These are phyloP conservation scores for Pythium guiyangense DNA, from an alignment of 352 stramenopile species.

Conservation along the genomic window DNA sequence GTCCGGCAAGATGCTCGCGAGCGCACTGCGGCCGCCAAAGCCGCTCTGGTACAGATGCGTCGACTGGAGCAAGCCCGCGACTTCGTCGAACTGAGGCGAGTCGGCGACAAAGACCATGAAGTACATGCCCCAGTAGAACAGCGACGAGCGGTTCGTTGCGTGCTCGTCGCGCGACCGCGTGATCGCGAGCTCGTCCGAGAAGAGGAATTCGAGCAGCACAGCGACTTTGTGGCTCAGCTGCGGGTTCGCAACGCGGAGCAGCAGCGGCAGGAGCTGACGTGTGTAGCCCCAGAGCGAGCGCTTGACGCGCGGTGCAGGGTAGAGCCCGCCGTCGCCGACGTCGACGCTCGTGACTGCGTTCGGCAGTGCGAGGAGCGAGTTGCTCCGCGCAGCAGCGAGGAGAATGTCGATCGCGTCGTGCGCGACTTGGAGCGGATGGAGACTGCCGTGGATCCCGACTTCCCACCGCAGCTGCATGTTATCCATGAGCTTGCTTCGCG, in stretches of 20 bases:
- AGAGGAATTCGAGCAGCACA: slow-evolving; percentile 66
- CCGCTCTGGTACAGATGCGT: slow-evolving; percentile 55
- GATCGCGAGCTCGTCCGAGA: slow-evolving; percentile 23
- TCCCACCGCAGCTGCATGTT: slow-evolving; percentile 80
- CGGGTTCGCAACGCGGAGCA: slow-evolving; percentile 39
- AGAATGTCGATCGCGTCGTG: slow-evolving; percentile 69
- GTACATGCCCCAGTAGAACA: slow-evolving; percentile 71
- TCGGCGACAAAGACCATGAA: slow-evolving; percentile 67
- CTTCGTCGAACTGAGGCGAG: slow-evolving; percentile 42
- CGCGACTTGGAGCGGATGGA: slow-evolving; percentile 51
- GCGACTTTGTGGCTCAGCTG: slow-evolving; percentile 52
- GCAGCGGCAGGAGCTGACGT: slow-evolving; percentile 44
- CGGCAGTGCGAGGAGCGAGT: slow-evolving; percentile 30
- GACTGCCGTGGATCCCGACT: slow-evolving; percentile 42
- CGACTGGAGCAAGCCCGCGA: slow-evolving; percentile 61
- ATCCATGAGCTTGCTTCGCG: slow-evolving; percentile 43
- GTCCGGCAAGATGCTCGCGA: slow-evolving; percentile 86
- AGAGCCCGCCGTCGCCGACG: slow-evolving; percentile 28
- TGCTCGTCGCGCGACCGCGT: slow-evolving; percentile 23
- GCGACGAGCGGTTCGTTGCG: slow-evolving; percentile 26
- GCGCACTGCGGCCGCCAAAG: slow-evolving; percentile 47
- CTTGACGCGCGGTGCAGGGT: slow-evolving; percentile 52
- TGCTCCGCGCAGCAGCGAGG: slow-evolving; percentile 57
- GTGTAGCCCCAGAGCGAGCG: slow-evolving; percentile 41
- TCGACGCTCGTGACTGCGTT: slow-evolving; percentile 9